A percentile compares a stretch with the other conserved stretches of the same genome.
Conservation (phyloP, 495 filamentous ascomycete genomes). For the Penicillium parvum region DNA sequence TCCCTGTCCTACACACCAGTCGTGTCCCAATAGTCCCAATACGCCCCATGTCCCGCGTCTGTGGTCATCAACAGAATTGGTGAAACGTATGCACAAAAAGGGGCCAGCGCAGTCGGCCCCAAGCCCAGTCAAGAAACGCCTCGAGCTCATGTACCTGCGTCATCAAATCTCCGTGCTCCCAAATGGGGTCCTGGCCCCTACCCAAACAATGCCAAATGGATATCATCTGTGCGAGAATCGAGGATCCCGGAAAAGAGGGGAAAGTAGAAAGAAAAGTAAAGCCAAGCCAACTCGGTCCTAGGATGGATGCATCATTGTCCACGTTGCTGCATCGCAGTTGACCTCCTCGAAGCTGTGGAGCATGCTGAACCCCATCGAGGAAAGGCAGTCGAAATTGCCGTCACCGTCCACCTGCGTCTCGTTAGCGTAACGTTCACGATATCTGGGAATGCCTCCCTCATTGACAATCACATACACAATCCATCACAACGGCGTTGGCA, state of each 20-base stretch:
- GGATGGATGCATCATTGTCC: conserved; percentile 51
- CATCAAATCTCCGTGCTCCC: conserved; percentile 1
- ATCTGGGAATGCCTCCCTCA: too few relatives aligned
- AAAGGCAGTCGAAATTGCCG: conserved; percentile 64
- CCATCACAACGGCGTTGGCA: conserved; percentile 63
- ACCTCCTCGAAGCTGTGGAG: conserved; percentile 78
- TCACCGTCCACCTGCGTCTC: conserved; percentile 60
- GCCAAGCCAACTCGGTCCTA: conserved; percentile 1
- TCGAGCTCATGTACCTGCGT: conserved; percentile 9
- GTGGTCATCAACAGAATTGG: background rate
- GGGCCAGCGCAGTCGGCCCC: background rate
- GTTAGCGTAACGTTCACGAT: conserved; percentile 19
- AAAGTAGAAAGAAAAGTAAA: conserved; percentile 7
- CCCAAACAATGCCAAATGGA: conserved; percentile 25
- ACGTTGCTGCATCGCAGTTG: conserved; percentile 67
- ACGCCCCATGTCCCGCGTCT: too few relatives aligned
- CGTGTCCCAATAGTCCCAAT: too few relatives aligned
- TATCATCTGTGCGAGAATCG: conserved; percentile 26
- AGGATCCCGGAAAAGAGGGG: background rate
- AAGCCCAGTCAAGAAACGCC: conserved; percentile 1
- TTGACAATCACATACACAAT: conserved; percentile 58
- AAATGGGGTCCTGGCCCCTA: background rate
- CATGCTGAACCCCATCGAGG: conserved; percentile 71
- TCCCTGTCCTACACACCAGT: conserved; percentile 19
- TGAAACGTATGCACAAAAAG: conserved; percentile 1